Evolutionary conservation across 2,329 filamentous ascomycete genomes (phyloP).

Genomic region (Decorospora gaudefroyi): DNA sequence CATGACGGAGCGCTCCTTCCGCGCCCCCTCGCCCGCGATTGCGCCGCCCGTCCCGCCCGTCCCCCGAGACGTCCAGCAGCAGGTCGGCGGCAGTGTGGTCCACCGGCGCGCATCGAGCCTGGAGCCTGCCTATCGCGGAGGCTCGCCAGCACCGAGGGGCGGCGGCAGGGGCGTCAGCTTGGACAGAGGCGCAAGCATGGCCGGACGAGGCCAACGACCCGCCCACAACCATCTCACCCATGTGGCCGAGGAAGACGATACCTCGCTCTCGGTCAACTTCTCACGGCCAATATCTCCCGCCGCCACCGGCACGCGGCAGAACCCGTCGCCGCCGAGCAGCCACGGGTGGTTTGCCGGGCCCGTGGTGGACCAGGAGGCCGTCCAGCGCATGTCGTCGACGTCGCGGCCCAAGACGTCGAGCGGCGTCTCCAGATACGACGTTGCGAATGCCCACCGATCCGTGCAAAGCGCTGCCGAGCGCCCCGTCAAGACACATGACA

Average conservation of each 20-base stretch:
- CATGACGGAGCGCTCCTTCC: slow-evolving; percentile 88
- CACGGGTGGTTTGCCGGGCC: slow-evolving; percentile 49
- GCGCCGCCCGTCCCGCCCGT: slow-evolving; percentile 77
- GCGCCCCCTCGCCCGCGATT: slow-evolving; percentile 67
- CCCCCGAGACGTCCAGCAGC: slow-evolving; percentile 56
- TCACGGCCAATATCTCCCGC: slow-evolving; percentile 57
- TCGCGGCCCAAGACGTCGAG: slow-evolving; percentile 37
- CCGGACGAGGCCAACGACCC: slow-evolving; percentile 33
- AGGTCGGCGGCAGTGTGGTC: slow-evolving; percentile 32
- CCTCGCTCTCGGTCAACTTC: slow-evolving; percentile 57
- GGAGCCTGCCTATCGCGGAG: slow-evolving; percentile 55
- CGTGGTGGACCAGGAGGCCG: slow-evolving; percentile 38
- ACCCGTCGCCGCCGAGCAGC: slow-evolving; percentile 21
- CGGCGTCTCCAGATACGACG: slow-evolving; percentile 24
- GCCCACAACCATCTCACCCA: slow-evolving; percentile 47
- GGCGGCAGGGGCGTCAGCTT: slow-evolving; percentile 48
- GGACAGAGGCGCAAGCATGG: slow-evolving; percentile 42
- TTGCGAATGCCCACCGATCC: slow-evolving; percentile 35
- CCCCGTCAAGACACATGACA: slow-evolving; percentile 51
- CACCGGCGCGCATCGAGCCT: slow-evolving; percentile 54
- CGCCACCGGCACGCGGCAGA: slow-evolving; percentile 17
- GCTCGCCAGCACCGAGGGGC: slow-evolving; percentile 49
- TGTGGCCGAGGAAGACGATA: slow-evolving; percentile 52
- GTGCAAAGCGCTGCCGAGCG: slow-evolving; percentile 45
- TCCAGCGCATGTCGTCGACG: slow-evolving; percentile 35